phyloP scores from a whole-genome alignment of 768 basidiomycete genomes.

The Steccherinum ochraceum region DNA sequence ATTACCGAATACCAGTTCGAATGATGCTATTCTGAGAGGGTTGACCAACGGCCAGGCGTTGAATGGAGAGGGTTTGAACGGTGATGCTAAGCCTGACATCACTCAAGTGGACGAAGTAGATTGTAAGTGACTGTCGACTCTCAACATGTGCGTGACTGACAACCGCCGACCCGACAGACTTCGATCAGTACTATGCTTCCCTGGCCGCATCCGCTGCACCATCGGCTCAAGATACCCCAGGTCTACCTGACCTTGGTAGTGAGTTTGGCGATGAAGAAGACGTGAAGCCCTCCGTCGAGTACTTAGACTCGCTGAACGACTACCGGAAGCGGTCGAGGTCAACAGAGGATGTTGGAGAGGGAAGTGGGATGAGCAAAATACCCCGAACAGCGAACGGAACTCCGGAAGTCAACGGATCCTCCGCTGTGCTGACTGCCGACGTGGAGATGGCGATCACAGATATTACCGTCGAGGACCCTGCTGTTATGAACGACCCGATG shows the following conservation, averaged over 20 bases:
- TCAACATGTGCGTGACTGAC: too few species aligned
- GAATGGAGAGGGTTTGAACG: constrained; percentile 20
- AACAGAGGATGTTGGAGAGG: constrained; percentile 32
- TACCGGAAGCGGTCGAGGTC: constrained; percentile 73
- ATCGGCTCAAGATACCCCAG: constrained; percentile 57
- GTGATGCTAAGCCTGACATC: constrained; percentile 42
- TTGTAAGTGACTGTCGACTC: constrained; percentile 53
- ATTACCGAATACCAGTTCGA: constrained; percentile 33
- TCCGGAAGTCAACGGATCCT: constrained; percentile 24
- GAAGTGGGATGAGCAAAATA: constrained; percentile 12
- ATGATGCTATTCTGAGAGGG: constrained; percentile 70
- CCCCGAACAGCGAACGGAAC: constrained; percentile 2
- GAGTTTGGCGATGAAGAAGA: constrained; percentile 60
- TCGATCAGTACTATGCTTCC: constrained; percentile 79
- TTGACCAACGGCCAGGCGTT: constrained; percentile 37
- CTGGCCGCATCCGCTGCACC: constrained; percentile 58
- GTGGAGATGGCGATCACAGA: constrained; percentile 14
- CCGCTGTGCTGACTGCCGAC: constrained; percentile 6
- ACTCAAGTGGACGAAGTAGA: constrained; percentile 47
- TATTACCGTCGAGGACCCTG: constrained; percentile 43
- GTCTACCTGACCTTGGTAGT: constrained; percentile 40
- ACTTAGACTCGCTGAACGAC: constrained; percentile 64
- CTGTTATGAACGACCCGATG: constrained; percentile 33
- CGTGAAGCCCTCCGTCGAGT: constrained; percentile 56
- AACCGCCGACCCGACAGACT: too few species aligned